phyloP scores from a whole-genome alignment of 441 rosid species.

The Biscutella laevigata region DNA sequence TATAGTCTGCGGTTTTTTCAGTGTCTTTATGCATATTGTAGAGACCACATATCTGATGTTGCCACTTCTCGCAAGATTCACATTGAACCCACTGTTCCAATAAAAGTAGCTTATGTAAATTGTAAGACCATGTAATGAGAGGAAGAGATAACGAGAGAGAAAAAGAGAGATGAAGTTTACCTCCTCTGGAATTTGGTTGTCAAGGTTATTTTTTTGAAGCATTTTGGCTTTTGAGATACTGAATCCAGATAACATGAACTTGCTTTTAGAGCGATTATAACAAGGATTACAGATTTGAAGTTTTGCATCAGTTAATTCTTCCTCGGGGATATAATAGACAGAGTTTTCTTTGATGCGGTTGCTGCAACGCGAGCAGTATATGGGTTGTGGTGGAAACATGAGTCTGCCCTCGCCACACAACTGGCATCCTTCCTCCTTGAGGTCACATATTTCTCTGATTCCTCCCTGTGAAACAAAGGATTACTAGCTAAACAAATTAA shows the following conservation, averaged over 20 bases:
- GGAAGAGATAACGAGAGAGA: neutral
- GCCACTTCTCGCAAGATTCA: constrained; percentile 56
- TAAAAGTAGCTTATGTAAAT: neutral
- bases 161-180: constrained; percentile 27
- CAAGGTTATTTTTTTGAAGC: constrained; percentile 30
- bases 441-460: constrained; percentile 2
- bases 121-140: neutral
- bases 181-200: constrained; percentile 31
- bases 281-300: constrained; percentile 41
- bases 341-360: constrained; percentile 30
- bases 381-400: constrained; percentile 37
- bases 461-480: constrained; percentile 12
- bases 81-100: constrained; percentile 68
- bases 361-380: constrained; percentile 49
- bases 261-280: constrained; percentile 17
- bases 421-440: constrained; percentile 42
- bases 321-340: constrained; percentile 35
- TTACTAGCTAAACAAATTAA: neutral
- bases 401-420: constrained; percentile 38
- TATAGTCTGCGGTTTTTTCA: constrained; percentile 38
- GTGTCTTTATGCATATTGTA: constrained; percentile 39
- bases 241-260: constrained; percentile 26
- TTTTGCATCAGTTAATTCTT: constrained; percentile 25
- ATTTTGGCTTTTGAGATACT: constrained; percentile 31
- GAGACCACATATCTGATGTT: constrained; percentile 77